phyloP scores from a whole-genome alignment of 2,329 filamentous ascomycete genomes.

The Claviceps citrina region DNA sequence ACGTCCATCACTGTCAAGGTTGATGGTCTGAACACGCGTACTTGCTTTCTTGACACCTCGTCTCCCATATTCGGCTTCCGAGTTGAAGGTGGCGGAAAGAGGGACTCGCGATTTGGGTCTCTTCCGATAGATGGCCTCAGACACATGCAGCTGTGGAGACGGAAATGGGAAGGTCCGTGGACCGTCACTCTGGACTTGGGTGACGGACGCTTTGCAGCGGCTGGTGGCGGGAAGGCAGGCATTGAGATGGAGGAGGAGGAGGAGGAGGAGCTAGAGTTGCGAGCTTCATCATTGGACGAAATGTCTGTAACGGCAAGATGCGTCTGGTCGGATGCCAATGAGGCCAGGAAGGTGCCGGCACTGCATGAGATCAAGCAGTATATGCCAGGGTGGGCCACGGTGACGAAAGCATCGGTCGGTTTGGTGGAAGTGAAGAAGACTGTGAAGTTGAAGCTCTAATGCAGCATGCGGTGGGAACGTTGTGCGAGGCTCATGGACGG shows the following conservation, averaged over 20 bases:
- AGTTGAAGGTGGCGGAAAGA: conserved; percentile 43
- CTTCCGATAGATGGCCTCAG: conserved; percentile 47
- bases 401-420: conserved; percentile 62
- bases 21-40: conserved; percentile 58
- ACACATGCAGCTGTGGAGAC: conserved; percentile 65
- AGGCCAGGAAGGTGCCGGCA: conserved; percentile 56
- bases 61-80: conserved; percentile 48
- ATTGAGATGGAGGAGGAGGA: background rate
- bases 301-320: conserved; percentile 58
- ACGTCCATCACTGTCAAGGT: conserved; percentile 49
- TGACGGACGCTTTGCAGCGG: conserved; percentile 3
- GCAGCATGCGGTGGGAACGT: background rate
- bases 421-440: conserved; percentile 65
- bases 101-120: conserved; percentile 49
- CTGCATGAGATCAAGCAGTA: conserved; percentile 66
- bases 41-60: conserved; percentile 61
- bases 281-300: conserved; percentile 6
- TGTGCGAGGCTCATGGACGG: too few species aligned
- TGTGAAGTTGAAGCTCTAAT: conserved; percentile 36
- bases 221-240: background rate
- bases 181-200: conserved; percentile 32
- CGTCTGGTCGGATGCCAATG: conserved; percentile 77
- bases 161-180: conserved; percentile 66
- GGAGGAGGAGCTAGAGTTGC: conserved; percentile 8
- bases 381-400: conserved; percentile 63